Evolutionary conservation across 257 asterid species (phyloP), one percentile per base, ranked within the genome.

Genomic region (Leonotis leonurus): DNA sequence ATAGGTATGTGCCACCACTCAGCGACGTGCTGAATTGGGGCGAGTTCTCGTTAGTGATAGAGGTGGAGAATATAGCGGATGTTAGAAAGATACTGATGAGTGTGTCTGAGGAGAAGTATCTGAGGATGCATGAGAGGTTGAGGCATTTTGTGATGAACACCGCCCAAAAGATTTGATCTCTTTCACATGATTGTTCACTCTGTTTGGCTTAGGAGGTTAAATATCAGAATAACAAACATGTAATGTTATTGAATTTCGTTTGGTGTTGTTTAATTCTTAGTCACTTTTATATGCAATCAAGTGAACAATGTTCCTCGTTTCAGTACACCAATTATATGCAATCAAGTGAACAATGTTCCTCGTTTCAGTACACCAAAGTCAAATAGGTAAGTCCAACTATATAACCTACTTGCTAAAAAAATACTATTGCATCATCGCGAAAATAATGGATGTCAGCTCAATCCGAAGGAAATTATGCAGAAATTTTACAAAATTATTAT

Each of bases 11-110:
- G 4, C 61, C 77, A 56, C 92, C 92, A 0, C 80, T 75, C 16
- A 77, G 74, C 30, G 89, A 85, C 17, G 86, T 85, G 18, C 80
- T 85, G 2, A 75, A 77, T 36, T 85, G 93, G 93, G 77, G 65
- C 30, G 69, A 68, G 66, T 85, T 82, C 41, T 71, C 89, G 0
- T 41, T 87, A 1, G 64, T 45, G 62, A 80, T 9, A 58, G 64
- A 4, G 8, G 76, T 76, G 2, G 25, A 22, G 3, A 70, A 82
- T 37, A 26, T 85, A 56, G 70, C 69, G 6, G 52, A 78, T 30
- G 26, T 82, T 66, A 80, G 73, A 75, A 61, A 36, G 60, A 78
- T 78, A 8, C 70, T 82, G 70, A 24, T 11, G 80, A 48, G 83
- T n/a, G 69, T 82, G 18, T 70, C 78, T 2, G 74, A 62, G 1